Base-by-base conservation (phyloP, 1,284 basidiomycete genomes). In the Trichosporon sp. region DNA sequence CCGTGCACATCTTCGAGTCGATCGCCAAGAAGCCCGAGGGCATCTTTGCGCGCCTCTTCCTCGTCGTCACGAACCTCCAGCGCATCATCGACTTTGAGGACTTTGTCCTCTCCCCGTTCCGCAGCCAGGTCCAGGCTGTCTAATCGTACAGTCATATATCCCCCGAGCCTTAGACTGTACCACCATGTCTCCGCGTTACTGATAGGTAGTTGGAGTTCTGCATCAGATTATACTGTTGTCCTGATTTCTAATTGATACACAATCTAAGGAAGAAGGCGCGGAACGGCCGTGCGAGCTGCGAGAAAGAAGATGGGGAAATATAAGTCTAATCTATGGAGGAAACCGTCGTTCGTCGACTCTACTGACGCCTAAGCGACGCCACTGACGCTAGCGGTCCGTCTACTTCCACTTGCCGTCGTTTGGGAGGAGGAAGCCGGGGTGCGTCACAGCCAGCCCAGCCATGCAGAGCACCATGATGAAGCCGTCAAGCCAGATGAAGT, bases 401-500 rank as follows among this genome's bases (percentile, higher is more conserved):
- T 35, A 63, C 59, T 63, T 63, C 59, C 59, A 63, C 59, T 37
- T 35, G 59, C 59, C 59, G 10, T 35, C 59, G 32, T 35, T 14
- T 14, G 76, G 76, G 31, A 79, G 71, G n/a, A 78, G 65, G 66
- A 69, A 79, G 16, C 76, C 78, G 12, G 78, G 78, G 67, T 79
- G 74, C 21, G 71, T 59, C 1, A 75, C 72, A 11, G 74, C 75
- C n/a, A 79, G 74, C 1, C 65, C 69, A 2, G 66, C 70, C 65
- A 76, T 71, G 48, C 76, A 76, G n/a, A 79, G 69, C 6, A 75
- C 73, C 77, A 79, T 78, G 48, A 74, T 71, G 63, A 79, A 74
- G 12, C 79, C 79, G 70, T 80, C 79, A 35, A 80, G 73, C 71
- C 75, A 78, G 65, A 75, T 73, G 65, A 78, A 78, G 76, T 75